Percentiles rank a stretch among this genome's conserved stretches.
These are phyloP conservation scores for Brassica incana DNA, from an alignment of 345 rosid genomes.

Conservation along the genomic window DNA sequence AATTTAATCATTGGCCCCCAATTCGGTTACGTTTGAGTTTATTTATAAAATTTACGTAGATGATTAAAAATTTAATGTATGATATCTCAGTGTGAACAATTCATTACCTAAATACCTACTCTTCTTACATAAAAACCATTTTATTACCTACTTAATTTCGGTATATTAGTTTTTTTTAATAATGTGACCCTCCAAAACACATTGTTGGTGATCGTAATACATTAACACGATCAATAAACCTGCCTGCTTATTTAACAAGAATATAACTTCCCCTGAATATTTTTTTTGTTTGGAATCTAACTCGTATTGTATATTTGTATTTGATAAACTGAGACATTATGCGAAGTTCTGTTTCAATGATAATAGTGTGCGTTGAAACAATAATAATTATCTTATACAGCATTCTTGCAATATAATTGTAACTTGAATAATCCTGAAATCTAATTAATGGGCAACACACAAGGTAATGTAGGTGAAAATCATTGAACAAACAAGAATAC, in stretches of 20 bases:
- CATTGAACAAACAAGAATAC: not conserved
- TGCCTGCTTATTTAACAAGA: no score
- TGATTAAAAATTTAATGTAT: not conserved
- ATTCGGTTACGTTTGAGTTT: conserved; percentile 8
- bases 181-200: not conserved
- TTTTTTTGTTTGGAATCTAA: not conserved
- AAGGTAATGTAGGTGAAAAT: not conserved
- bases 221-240: not conserved
- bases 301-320: not conserved
- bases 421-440: not conserved
- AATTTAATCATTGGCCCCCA: not conserved
- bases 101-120: conserved; percentile 1
- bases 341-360: not conserved
- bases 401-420: not conserved
- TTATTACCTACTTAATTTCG: not conserved
- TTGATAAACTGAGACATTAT: not conserved
- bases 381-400: not conserved
- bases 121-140: not conserved
- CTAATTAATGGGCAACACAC: not conserved
- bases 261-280: not conserved
- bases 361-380: not conserved
- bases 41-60: not conserved
- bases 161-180: not conserved
- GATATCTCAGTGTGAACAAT: not conserved
- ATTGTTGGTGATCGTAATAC: not conserved